phyloP scores from a whole-genome alignment of 495 filamentous ascomycete species.

The Hypoxylon crocopeplum region DNA sequence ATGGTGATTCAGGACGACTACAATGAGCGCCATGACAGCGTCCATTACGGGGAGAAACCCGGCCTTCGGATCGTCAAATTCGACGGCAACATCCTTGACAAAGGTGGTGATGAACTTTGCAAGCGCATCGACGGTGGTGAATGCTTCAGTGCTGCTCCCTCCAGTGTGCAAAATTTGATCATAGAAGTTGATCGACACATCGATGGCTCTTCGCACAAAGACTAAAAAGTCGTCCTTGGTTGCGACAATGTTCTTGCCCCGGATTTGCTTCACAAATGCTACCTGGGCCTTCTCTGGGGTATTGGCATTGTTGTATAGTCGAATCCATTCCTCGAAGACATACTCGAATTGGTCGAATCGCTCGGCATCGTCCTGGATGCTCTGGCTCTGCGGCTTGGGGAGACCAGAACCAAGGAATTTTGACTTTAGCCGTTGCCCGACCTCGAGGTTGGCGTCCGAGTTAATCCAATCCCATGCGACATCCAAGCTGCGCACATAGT shows the following conservation, averaged over 20 bases:
- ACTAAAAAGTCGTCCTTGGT: conserved; percentile 74
- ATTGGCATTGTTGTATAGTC: conserved; percentile 75
- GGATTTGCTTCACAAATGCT: conserved; percentile 86
- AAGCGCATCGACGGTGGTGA: conserved; percentile 81
- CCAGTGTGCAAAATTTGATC: conserved; percentile 68
- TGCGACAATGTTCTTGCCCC: conserved; percentile 71
- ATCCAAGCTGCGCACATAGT: conserved; percentile 83
- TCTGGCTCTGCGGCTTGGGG: conserved; percentile 49
- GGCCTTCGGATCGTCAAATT: conserved; percentile 24
- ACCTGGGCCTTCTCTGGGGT: conserved; percentile 72
- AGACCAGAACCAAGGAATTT: conserved; percentile 72
- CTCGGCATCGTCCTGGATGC: conserved; percentile 28
- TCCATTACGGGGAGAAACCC: conserved; percentile 62
- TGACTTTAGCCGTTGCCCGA: conserved; percentile 70
- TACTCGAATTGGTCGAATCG: conserved; percentile 88
- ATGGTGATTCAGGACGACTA: conserved; percentile 84
- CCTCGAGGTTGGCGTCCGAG: conserved; percentile 70
- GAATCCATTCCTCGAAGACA: conserved; percentile 92
- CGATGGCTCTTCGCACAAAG: conserved; percentile 84
- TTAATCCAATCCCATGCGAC: conserved; percentile 82
- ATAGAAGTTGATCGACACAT: conserved; percentile 75
- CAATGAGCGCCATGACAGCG: conserved; percentile 73
- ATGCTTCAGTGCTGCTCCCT: conserved; percentile 71
- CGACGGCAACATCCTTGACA: conserved; percentile 59
- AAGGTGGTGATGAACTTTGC: conserved; percentile 81